A percentile compares a stretch with the other conserved stretches of the same genome.
Conservation (phyloP, 2,329 filamentous ascomycete species). For the Lasiodiplodia sp. region DNA sequence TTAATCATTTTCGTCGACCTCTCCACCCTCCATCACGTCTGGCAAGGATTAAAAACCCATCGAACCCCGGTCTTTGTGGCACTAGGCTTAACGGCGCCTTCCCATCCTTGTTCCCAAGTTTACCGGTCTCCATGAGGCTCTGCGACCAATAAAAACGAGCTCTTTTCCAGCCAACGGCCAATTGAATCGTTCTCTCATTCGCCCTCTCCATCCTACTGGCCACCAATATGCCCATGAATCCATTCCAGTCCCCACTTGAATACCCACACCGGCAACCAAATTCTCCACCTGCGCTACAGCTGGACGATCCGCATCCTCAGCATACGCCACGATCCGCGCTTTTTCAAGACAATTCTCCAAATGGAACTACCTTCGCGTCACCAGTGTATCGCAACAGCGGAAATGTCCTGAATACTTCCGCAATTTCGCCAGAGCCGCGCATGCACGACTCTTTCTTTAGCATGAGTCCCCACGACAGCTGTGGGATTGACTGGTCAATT, state of each 20-base stretch:
- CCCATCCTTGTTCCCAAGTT: background rate
- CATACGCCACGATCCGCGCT: background rate
- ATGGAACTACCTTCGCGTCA: background rate
- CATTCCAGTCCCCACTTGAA: background rate
- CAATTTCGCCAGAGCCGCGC: background rate
- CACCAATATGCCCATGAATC: background rate
- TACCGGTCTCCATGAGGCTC: background rate
- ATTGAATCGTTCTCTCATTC: background rate
- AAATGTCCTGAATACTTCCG: background rate
- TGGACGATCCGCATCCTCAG: background rate
- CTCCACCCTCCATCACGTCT: background rate
- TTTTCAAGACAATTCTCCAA: background rate
- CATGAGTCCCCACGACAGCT: background rate
- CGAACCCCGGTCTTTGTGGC: background rate
- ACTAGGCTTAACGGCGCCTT: background rate
- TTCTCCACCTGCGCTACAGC: background rate
- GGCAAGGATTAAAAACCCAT: background rate
- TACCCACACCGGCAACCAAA: too few species aligned
- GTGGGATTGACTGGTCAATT: background rate
- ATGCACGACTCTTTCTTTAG: background rate
- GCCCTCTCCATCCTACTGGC: background rate
- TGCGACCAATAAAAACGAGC: background rate
- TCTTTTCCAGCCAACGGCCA: background rate
- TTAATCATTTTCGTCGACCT: background rate
- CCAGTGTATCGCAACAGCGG: background rate